Conservation (phyloP, 345 rosid genomes). For the Brassica nigra region DNA sequence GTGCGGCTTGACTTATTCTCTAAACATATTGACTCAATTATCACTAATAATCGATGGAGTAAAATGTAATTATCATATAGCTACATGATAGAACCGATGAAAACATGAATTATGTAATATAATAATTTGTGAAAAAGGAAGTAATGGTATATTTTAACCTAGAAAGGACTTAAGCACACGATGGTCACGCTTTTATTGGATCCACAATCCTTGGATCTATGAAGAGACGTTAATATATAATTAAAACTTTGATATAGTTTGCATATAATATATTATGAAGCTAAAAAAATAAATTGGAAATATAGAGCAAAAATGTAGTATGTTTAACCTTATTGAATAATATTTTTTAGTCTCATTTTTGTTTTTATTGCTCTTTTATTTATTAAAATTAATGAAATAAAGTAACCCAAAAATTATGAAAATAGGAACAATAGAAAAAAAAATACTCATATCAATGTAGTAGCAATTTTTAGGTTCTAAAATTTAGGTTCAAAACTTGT, state of each 20-base stretch:
- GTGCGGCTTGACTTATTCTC: neutral
- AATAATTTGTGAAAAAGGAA: neutral
- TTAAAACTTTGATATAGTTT: neutral
- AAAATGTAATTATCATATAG: slow-evolving; percentile 2
- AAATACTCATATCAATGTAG: neutral
- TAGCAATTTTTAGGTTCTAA: neutral
- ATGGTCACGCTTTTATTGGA: slow-evolving; percentile 22
- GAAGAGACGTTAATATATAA: neutral
- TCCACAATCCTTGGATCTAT: slow-evolving; percentile 3
- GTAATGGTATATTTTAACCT: neutral
- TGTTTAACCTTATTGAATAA: neutral
- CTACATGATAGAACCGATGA: neutral
- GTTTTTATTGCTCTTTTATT: neutral
- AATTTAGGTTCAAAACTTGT: neutral
- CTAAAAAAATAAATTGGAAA: neutral
- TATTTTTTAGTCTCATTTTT: neutral
- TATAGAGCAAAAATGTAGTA: neutral
- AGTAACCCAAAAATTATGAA: neutral
- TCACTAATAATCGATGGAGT: neutral
- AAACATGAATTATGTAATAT: neutral
- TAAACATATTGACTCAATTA: neutral
- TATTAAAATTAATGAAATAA: neutral
- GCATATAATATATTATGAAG: neutral
- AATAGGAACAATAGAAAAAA: neutral
- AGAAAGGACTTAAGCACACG: neutral